Conservation (phyloP, 228 moss, liverwort and hornwort genomes). For the Sphagnum fallax region DNA sequence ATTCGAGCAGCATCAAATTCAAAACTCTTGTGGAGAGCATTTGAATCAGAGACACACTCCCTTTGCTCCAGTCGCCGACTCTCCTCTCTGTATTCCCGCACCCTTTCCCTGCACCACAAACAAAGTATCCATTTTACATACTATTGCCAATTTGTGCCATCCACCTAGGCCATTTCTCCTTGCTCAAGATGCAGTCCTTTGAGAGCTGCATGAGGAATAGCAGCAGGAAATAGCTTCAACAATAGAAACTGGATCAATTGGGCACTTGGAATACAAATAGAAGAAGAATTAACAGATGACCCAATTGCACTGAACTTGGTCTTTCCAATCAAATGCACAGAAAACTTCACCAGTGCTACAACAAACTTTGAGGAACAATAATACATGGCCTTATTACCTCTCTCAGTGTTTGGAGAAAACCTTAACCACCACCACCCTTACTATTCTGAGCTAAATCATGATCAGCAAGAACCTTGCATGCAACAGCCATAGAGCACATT, state of each 20-base stretch:
- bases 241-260: not conserved
- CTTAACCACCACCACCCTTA: no score
- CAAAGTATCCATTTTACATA: not conserved
- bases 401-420: no score
- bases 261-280: not conserved
- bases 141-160: not conserved
- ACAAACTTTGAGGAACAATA: no score
- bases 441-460: no score
- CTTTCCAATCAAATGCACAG: no score
- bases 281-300: not conserved
- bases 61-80: slow-evolving; percentile 91
- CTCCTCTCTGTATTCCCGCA: slow-evolving; percentile 84
- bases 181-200: not conserved
- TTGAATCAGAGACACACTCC: slow-evolving; percentile 65
- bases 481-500: no score
- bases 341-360: no score
- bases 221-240: not conserved
- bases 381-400: no score
- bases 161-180: not conserved
- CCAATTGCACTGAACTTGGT: no score
- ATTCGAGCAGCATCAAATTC: slow-evolving; percentile 86
- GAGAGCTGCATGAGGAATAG: not conserved
- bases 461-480: no score
- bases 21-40: slow-evolving; percentile 80
- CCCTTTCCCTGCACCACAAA: slow-evolving; percentile 56